Evolutionary conservation across 805 yeast genomes (phyloP).

Genomic region (Cyberlindnera maclurae): DNA sequence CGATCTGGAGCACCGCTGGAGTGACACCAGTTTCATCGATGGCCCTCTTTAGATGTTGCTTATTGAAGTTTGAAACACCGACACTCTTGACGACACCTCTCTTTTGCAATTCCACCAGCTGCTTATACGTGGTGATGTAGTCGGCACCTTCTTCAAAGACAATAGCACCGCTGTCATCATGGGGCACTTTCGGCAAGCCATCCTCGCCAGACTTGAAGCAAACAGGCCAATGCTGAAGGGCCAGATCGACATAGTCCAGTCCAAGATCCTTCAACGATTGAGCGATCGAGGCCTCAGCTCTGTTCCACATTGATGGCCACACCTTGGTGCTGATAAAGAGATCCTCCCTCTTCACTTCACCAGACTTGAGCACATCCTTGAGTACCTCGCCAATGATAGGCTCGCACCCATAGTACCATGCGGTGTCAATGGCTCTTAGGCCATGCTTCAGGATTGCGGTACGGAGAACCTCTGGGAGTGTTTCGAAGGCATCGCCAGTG

Average conservation of each 20-base stretch:
- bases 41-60: constrained; percentile 32
- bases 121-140: constrained; percentile 45
- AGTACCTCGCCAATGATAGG: constrained; percentile 41
- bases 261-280: constrained; percentile 53
- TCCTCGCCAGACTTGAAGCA: constrained; percentile 63
- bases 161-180: constrained; percentile 28
- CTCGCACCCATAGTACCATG: constrained; percentile 64
- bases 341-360: constrained; percentile 45
- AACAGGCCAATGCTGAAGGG: constrained; percentile 78
- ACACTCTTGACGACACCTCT: constrained; percentile 44
- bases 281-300: constrained; percentile 46
- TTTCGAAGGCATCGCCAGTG: constrained; percentile 39
- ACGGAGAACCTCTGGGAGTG: constrained; percentile 41
- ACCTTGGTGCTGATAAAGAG: constrained; percentile 70
- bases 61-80: constrained; percentile 52
- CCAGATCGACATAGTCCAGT: constrained; percentile 69
- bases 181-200: constrained; percentile 32
- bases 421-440: constrained; percentile 70
- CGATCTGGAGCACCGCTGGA: constrained; percentile 56
- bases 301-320: constrained; percentile 48
- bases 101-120: constrained; percentile 44
- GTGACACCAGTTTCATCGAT: constrained; percentile 37
- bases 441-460: constrained; percentile 35
- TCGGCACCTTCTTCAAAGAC: constrained; percentile 33
- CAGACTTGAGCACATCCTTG: constrained; percentile 37